Base-by-base conservation (phyloP, 352 stramenopile species). In the Pythium angustatum region DNA sequence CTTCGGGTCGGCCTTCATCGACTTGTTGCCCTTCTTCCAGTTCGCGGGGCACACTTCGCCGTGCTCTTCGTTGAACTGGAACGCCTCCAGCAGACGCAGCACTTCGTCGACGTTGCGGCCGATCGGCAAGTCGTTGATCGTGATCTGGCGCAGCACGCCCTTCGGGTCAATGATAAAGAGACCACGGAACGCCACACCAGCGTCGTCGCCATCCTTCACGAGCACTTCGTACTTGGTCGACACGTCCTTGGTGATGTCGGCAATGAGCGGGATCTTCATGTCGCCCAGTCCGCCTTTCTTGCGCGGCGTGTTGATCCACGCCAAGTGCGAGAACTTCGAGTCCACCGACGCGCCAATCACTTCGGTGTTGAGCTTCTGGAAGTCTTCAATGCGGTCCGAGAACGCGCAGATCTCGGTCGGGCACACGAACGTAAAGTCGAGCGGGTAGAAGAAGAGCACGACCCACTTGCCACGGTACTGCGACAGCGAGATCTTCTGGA, bases 361-460 rank as follows among this genome's bases (percentile, higher is more conserved):
- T 44, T 94, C 73, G 48, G 75, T 80, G 72, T 88, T 79, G 55
- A 96, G 69, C 66, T 84, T 78, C 48, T 87, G 65, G 70, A 97
- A 97, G 34, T 95, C 84, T 9, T 85, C 78, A 22, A 77, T 67
- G 59, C 78, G 73, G 70, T 97, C 91, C 64, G 72, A 88, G 68
- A 96, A 97, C 31, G 87, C 85, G 63, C 83, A 90, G 75, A 97
- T 97, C 76, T 97, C 91, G 33, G 91, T 97, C 43, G 88, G 88
- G 68, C 87, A 96, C 62, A 97, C 91, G 60, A 97, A 97, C 30
- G 90, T 97, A 69, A 96, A 96, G 75, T 96, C 90, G 61, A 95
- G 74, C 51, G 91, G 90, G 76, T 96, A 97, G 72, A 96, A 97
- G 85, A 97, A 96, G 21, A 97, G 83, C 56, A 97, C 88, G 31